Evolutionary conservation across 805 yeast species (phyloP).

Genomic region (Zygosaccharomyces rouxii): DNA sequence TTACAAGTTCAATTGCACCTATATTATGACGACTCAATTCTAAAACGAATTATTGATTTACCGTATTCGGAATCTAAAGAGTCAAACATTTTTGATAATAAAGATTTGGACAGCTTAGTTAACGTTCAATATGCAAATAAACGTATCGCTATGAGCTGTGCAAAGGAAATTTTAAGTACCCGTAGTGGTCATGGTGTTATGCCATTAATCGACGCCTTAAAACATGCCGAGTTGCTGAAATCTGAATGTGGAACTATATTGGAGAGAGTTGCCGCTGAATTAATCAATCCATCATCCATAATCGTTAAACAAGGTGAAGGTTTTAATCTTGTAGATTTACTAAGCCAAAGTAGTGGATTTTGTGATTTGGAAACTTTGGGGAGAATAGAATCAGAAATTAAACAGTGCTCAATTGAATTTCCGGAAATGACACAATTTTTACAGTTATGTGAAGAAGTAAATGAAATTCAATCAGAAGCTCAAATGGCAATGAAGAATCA

Average conservation of each 20-base stretch:
- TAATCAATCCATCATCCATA: background rate
- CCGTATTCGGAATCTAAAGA: background rate
- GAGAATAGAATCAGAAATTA: slow-evolving; percentile 1
- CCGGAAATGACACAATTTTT: slow-evolving; percentile 13
- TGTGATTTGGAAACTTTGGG: slow-evolving; percentile 3
- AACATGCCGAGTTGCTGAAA: background rate
- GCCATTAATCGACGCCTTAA: background rate
- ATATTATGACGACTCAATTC: slow-evolving; percentile 49
- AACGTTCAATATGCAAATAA: background rate
- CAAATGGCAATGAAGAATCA: slow-evolving; percentile 5
- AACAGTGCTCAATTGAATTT: slow-evolving; percentile 11
- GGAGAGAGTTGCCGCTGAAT: background rate
- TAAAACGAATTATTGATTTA: slow-evolving; percentile 1
- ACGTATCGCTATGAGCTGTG: background rate
- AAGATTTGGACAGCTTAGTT: slow-evolving; percentile 1
- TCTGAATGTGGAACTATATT: slow-evolving; percentile 2
- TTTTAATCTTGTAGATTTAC: slow-evolving; percentile 9
- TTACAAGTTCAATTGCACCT: slow-evolving; percentile 42
- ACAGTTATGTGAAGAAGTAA: slow-evolving; percentile 4
- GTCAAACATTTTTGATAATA: background rate
- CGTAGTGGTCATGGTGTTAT: background rate
- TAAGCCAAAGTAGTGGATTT: slow-evolving; percentile 3
- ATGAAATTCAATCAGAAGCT: slow-evolving; percentile 8
- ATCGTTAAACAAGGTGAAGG: slow-evolving; percentile 7
- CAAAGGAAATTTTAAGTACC: background rate